Base-by-base conservation (phyloP, 2,329 filamentous ascomycete species). In the Ophiostoma quercus region DNA sequence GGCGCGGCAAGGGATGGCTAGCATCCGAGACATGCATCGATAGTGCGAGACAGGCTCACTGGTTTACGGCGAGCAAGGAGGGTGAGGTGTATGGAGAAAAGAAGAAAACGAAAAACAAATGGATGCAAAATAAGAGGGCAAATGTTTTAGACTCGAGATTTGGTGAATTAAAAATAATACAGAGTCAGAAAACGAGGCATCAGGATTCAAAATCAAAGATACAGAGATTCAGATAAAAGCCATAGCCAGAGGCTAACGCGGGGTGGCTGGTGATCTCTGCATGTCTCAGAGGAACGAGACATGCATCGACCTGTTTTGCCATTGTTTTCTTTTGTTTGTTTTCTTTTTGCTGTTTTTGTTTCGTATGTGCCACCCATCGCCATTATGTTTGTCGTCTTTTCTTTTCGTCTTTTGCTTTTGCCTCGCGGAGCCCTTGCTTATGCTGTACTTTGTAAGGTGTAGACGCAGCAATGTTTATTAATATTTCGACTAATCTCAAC, bases 271-370 rank as follows among this genome's bases (percentile, higher is more conserved):
- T 62, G 57, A 34, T 62, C 57, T 16, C 57, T 62, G 57, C 25
- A 62, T 62, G 14, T 62, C 57, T 62, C 57, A 62, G 57, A 4
- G 9, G 9, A 62, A 7, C 57, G 32, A 62, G 57, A 62, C 57
- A 62, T 62, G 25, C 57, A 62, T 19, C 25, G 57, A 25, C 57
- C 57, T 62, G 25, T 62, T 62, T 32, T 62, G 57, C 57, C 25
- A 25, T 29, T 29, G 41, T 67, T 67, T 67, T 51, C 65, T 57
- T 57, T 57, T 57, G n/a, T 11, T 25, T 57, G n/a, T 57, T 57
- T 57, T 25, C 51, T 57, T 57, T 29, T 57, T 22, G n/a, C 11
- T 29, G 8, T 57, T 51, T 22, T 8, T 7, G 5, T 8, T 51
- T 9, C 25, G 51, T n/a, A 7, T 47, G 16, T 34, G 34, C 34